Conservation (phyloP, 805 yeast genomes). For the Kuraishia capsulata region DNA sequence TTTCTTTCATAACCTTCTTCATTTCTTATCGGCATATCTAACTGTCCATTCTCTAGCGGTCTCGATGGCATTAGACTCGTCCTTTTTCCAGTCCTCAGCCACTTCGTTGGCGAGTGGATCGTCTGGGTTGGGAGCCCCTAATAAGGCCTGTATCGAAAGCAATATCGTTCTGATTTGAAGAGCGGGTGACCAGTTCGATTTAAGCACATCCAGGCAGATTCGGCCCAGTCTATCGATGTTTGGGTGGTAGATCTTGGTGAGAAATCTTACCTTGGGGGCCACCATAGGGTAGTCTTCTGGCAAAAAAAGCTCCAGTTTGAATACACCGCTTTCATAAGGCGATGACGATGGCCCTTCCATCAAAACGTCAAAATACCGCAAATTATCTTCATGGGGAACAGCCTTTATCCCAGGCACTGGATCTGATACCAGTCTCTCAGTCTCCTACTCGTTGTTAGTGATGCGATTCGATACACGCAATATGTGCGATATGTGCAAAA, state of each 20-base stretch:
- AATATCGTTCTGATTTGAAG: conserved; percentile 89
- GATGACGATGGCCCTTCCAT: conserved; percentile 88
- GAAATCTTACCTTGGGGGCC: conserved; percentile 91
- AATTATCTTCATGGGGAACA: conserved; percentile 85
- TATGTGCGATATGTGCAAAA: too few species aligned
- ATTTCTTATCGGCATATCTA: neutral
- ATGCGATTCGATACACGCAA: too few species aligned
- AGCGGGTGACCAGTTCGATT: conserved; percentile 97
- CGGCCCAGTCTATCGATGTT: conserved; percentile 93
- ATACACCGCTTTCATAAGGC: conserved; percentile 79
- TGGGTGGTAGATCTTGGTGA: conserved; percentile 93
- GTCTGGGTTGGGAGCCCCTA: conserved; percentile 96
- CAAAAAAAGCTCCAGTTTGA: conserved; percentile 75
- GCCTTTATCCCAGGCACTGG: conserved; percentile 97
- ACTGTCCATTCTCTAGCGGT: conserved; percentile 74
- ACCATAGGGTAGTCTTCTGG: conserved; percentile 99
- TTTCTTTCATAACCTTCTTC: too few species aligned
- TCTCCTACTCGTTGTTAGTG: conserved; percentile 44
- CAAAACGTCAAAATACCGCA: conserved; percentile 86
- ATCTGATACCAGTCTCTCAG: conserved; percentile 83
- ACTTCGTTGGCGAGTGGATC: conserved; percentile 98
- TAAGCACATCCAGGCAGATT: conserved; percentile 90
- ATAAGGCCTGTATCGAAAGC: conserved; percentile 82
- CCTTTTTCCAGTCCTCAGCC: conserved; percentile 91
- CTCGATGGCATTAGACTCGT: conserved; percentile 69